Base-by-base conservation (phyloP, 352 stramenopile genomes). In the Chrysophaeum taylorii region DNA sequence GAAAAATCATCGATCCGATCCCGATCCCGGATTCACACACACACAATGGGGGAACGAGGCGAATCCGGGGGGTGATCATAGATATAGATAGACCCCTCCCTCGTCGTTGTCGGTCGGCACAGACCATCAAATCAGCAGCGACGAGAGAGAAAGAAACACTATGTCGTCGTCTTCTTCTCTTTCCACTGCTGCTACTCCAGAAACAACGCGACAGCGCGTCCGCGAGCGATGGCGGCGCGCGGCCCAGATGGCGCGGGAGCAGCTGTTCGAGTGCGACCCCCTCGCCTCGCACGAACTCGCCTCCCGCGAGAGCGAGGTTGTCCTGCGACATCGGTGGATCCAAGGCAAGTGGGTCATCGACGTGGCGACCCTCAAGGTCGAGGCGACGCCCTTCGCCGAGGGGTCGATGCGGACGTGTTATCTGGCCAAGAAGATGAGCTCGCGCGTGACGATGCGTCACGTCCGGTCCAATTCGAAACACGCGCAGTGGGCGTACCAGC, bases 371-470 rank as follows among this genome's bases (percentile, higher is more conserved):
- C 78, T 88, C 12, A 83, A 84, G 53, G 78, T 87, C 29, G 73
- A 87, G 42, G 75, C 69, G 43, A 37, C 76, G 41, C 78, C 82
- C 0, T 87, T 89, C 64, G 84, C 82, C 7, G 67, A 86, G 42
- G 84, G 84, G 2, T 79, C 80, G 0, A 87, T 88, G 84, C 70
- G 84, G 54, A 76, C 79, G 64, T 88, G 82, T 71, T 88, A 78
- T 73, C 80, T 79, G 9, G 78, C 87, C 70, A 89, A 89, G 70
- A 88, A 87, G 64, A 68, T 85, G 39, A 71, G 76, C 0, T 75
- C 79, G 12, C 27, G 33, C 12, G 18, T 18, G 2, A 63, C 53
- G 36, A 16, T 54, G 2, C 70, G 60, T 7, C 52, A 66, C 35
- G 1, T 1, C 4, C 2, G 1, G 14, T 5, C n/a, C 1, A 25